These are phyloP conservation scores for Begonia loranthoides DNA, from an alignment of 306 rosid genomes.

Conservation along the genomic window DNA sequence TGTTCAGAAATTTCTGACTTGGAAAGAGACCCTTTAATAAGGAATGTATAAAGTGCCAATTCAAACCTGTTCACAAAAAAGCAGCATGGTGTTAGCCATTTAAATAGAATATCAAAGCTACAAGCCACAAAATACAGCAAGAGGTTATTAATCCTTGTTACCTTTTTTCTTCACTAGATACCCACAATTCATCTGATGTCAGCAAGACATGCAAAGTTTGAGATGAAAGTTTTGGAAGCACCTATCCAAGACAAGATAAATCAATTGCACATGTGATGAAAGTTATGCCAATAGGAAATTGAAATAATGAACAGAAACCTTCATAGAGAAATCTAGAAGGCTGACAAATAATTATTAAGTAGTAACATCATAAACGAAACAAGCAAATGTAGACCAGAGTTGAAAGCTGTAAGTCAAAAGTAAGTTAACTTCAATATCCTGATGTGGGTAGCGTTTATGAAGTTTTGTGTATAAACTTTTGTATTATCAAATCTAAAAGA, in stretches of 20 bases:
- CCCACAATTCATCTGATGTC: slow-evolving; percentile 84
- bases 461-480: too few relatives aligned
- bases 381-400: background rate
- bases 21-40: slow-evolving; percentile 52
- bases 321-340: background rate
- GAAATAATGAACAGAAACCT: background rate
- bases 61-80: slow-evolving; percentile 47
- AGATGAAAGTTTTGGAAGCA: slow-evolving; percentile 86
- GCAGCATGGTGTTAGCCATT: slow-evolving; percentile 13
- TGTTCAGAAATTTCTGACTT: slow-evolving; percentile 58
- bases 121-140: slow-evolving; percentile 18
- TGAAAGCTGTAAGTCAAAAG: background rate
- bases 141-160: slow-evolving; percentile 20
- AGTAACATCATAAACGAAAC: background rate
- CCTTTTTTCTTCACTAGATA: slow-evolving; percentile 82
- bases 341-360: background rate
- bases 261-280: background rate
- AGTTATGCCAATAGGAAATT: background rate
- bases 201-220: slow-evolving; percentile 78
- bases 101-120: slow-evolving; percentile 11
- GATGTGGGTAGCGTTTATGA: too few relatives aligned
- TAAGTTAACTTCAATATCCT: too few relatives aligned
- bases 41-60: slow-evolving; percentile 62
- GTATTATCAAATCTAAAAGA: too few relatives aligned
- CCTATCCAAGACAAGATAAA: slow-evolving; percentile 27